Percentiles rank a stretch among this genome's conserved stretches.
Evolutionary conservation across 108 stramenopile species (phyloP).

Genomic region (Nitzschia sp.): DNA sequence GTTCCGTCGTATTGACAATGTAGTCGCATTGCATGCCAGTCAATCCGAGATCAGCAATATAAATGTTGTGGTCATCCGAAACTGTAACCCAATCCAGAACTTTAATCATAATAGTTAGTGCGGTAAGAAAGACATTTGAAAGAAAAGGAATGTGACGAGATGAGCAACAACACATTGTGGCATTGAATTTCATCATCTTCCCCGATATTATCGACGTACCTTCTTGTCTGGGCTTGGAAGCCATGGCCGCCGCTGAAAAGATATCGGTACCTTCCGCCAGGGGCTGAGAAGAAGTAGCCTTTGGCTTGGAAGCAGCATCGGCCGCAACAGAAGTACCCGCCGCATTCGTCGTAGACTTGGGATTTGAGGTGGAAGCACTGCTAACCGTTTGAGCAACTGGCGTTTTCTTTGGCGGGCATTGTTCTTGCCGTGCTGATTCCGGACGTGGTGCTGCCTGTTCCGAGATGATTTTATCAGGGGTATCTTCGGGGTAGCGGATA

Average conservation of each 20-base stretch:
- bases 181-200: too few relatives aligned
- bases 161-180: not conserved
- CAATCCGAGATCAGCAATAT: conserved; percentile 68
- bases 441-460: conserved; percentile 20
- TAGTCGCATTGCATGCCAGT: conserved; percentile 48
- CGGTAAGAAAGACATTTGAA: not conserved
- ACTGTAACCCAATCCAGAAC: conserved; percentile 62
- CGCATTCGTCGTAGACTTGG: not conserved
- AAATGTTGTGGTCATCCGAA: conserved; percentile 58
- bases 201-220: conserved; percentile 41
- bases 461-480: conserved; percentile 12
- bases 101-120: conserved; percentile 14
- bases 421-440: conserved; percentile 17
- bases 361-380: not conserved
- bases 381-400: not conserved
- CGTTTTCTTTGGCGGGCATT: conserved; percentile 22
- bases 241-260: conserved; percentile 27
- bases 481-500: conserved; percentile 46
- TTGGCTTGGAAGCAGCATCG: not conserved
- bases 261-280: conserved; percentile 14
- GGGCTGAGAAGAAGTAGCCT: not conserved
- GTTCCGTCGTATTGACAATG: conserved; percentile 59
- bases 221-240: conserved; percentile 16
- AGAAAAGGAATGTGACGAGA: not conserved
- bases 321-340: not conserved